Evolutionary conservation across 768 basidiomycete species (phyloP).

Genomic region (Astraeus odoratus): DNA sequence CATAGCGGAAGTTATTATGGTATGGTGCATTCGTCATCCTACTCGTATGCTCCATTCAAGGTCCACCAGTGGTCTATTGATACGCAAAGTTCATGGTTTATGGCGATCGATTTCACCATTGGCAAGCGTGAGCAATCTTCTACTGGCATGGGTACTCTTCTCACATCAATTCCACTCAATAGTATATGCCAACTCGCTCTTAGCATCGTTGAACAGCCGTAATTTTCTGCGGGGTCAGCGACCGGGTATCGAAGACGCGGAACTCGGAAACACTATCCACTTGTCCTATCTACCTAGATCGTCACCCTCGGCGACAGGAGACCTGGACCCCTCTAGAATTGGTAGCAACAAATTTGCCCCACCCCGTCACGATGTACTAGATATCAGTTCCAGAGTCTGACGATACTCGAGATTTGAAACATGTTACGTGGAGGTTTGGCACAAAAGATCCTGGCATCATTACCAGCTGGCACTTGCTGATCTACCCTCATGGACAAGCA

Average conservation of each 20-base stretch:
- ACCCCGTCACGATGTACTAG: neutral
- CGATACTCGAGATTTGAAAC: no score
- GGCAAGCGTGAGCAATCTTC: neutral
- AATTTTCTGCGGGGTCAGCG: neutral
- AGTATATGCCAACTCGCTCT: neutral
- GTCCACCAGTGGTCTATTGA: neutral
- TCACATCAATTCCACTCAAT: neutral
- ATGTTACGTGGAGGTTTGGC: no score
- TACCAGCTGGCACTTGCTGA: no score
- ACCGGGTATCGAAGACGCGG: neutral
- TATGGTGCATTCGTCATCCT: neutral
- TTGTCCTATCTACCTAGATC: neutral
- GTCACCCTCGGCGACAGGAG: neutral
- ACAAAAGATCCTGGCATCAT: no score
- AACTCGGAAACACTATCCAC: neutral
- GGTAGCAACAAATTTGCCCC: neutral
- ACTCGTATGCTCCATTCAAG: no score
- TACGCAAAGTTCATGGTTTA: neutral
- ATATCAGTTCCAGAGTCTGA: no score
- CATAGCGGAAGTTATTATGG: neutral
- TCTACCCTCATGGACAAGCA: no score
- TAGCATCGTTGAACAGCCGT: neutral
- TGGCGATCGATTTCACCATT: neutral
- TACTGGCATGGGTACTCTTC: neutral
- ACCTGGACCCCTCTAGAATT: neutral